phyloP scores from a whole-genome alignment of 1,284 basidiomycete genomes.

The Apiotrichum sp. region DNA sequence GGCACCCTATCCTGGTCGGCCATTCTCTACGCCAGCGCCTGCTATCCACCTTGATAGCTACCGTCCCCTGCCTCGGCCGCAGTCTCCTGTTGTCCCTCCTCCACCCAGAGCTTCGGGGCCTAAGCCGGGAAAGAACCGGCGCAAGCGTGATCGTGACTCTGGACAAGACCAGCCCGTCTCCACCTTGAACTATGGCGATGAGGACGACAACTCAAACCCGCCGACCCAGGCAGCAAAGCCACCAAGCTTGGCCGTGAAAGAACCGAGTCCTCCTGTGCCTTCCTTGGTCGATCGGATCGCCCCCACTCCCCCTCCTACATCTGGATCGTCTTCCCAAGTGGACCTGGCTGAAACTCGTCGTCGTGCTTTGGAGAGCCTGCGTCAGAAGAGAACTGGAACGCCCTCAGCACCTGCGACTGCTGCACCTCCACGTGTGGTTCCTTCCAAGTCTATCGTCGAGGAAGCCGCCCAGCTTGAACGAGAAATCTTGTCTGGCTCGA shows the following conservation, averaged over 20 bases:
- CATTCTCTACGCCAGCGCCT: background rate
- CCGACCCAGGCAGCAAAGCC: too few relatives aligned
- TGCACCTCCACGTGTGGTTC: background rate
- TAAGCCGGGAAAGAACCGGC: background rate
- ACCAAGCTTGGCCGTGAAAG: too few relatives aligned
- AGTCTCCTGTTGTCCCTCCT: background rate
- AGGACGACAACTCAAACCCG: background rate
- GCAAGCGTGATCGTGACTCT: slow-evolving; percentile 9
- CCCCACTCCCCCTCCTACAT: background rate
- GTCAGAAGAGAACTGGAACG: slow-evolving; percentile 4
- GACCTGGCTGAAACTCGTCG: slow-evolving; percentile 29
- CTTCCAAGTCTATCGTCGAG: slow-evolving; percentile 19
- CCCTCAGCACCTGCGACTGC: background rate
- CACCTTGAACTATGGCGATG: slow-evolving; percentile 22
- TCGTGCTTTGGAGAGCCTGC: slow-evolving; percentile 34
- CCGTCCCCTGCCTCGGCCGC: background rate
- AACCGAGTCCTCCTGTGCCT: background rate
- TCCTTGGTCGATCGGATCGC: background rate
- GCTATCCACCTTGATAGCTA: slow-evolving; percentile 5
- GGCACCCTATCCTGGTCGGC: background rate
- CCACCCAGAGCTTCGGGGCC: background rate
- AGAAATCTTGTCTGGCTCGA: slow-evolving; percentile 22
- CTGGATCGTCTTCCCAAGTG: background rate
- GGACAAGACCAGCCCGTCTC: background rate
- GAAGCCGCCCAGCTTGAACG: slow-evolving; percentile 29